These are phyloP conservation scores for rapeseed (Brassica napus) DNA, from an alignment of 345 rosid genomes.

Conservation along the genomic window Da-Ae NC_063447.1:28359501-28360000, in stretches of 20 bases:
- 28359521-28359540: too few species aligned
- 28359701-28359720: background rate
- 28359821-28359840: background rate
- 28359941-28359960: constrained; percentile 14
- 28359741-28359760: background rate
- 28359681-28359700: background rate
- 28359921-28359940: constrained; percentile 7
- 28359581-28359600: too few species aligned
- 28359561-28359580: too few species aligned
- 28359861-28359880: background rate
- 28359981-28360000: constrained; percentile 8
- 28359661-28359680: too few species aligned
- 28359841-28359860: background rate
- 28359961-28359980: constrained; percentile 10
- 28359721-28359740: background rate
- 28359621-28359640: too few species aligned
- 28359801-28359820: background rate
- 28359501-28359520: too few species aligned
- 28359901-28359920: constrained; percentile 1
- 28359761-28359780: background rate
- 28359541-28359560: too few species aligned
- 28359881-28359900: background rate
- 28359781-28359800: background rate
- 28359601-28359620: too few species aligned
- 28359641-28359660: too few species aligned